Percentiles rank a stretch among this genome's conserved stretches.
phyloP scores from a whole-genome alignment of 176 grass and related monocot species.

The Triticum dicoccoides region DNA sequence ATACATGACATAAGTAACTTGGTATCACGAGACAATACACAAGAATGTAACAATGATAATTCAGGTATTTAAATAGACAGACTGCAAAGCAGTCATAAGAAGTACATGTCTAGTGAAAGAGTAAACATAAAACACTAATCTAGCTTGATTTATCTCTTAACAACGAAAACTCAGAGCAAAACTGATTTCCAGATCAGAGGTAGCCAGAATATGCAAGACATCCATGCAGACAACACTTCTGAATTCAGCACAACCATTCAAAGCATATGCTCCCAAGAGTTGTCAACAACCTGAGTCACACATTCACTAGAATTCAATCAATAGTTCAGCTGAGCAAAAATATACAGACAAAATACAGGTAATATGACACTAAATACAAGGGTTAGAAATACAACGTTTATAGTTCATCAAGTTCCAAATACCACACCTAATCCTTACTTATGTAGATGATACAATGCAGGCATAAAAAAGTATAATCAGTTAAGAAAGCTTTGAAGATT shows the following conservation, averaged over 20 bases:
- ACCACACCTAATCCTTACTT: not conserved
- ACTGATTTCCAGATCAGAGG: constrained; percentile 61
- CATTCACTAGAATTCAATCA: constrained; percentile 73
- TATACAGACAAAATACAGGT: constrained; percentile 33
- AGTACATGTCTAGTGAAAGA: constrained; percentile 46
- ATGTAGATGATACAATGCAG: not conserved
- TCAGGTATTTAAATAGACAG: constrained; percentile 34
- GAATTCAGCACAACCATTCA: constrained; percentile 93
- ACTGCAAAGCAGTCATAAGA: constrained; percentile 36
- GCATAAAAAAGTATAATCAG: not conserved
- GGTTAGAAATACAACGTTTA: not conserved
- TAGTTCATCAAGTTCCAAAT: not conserved
- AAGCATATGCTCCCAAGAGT: constrained; percentile 77
- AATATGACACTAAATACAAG: not conserved
- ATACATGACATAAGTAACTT: constrained; percentile 18
- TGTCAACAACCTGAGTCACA: constrained; percentile 89
- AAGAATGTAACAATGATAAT: not conserved
- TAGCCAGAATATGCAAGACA: constrained; percentile 82
- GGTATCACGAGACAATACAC: constrained; percentile 7
- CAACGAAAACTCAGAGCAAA: constrained; percentile 45
- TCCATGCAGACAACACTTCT: constrained; percentile 83
- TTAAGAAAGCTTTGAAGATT: not conserved
- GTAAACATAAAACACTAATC: constrained; percentile 32
- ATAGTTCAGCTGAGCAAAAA: constrained; percentile 56
- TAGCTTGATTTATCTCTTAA: constrained; percentile 53